Percentiles rank a stretch among this genome's conserved stretches.
phyloP scores from a whole-genome alignment of 1,139 yeast species.

The Wickerhamomyces sp. region DNA sequence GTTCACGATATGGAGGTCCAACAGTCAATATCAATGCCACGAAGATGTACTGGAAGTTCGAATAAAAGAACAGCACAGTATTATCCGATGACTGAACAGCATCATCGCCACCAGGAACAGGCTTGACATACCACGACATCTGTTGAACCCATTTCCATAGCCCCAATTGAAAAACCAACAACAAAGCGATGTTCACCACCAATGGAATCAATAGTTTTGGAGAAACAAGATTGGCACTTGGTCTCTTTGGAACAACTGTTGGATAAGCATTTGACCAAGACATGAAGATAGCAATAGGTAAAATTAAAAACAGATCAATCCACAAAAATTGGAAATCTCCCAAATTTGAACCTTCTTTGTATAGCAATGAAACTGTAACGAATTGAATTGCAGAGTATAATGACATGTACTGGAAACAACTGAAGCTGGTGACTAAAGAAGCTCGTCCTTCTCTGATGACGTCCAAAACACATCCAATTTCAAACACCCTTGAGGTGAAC shows the following conservation, averaged over 20 bases:
- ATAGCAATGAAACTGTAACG: slow-evolving; percentile 75
- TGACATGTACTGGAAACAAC: slow-evolving; percentile 98
- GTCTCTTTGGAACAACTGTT: slow-evolving; percentile 62
- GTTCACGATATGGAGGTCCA: slow-evolving; percentile 94
- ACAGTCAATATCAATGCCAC: slow-evolving; percentile 77
- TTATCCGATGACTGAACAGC: slow-evolving; percentile 86
- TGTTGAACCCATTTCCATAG: slow-evolving; percentile 59
- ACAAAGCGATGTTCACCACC: slow-evolving; percentile 60
- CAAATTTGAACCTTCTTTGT: slow-evolving; percentile 83
- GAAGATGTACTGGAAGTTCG: slow-evolving; percentile 86
- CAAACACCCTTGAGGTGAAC: slow-evolving; percentile 84
- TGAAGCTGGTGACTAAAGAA: slow-evolving; percentile 87
- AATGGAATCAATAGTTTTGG: slow-evolving; percentile 81
- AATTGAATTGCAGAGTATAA: slow-evolving; percentile 95
- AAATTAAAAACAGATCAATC: slow-evolving; percentile 83
- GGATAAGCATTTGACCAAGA: slow-evolving; percentile 89
- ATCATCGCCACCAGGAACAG: slow-evolving; percentile 81
- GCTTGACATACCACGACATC: slow-evolving; percentile 73
- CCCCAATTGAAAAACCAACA: slow-evolving; percentile 58
- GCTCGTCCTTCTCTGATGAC: slow-evolving; percentile 94
- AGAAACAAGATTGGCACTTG: slow-evolving; percentile 90
- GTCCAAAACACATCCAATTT: slow-evolving; percentile 86
- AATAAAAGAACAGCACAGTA: slow-evolving; percentile 71
- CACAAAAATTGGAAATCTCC: slow-evolving; percentile 97
- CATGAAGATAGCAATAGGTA: slow-evolving; percentile 95